phyloP scores from a whole-genome alignment of 2,329 filamentous ascomycete species.

The Fusarium sp. region DNA sequence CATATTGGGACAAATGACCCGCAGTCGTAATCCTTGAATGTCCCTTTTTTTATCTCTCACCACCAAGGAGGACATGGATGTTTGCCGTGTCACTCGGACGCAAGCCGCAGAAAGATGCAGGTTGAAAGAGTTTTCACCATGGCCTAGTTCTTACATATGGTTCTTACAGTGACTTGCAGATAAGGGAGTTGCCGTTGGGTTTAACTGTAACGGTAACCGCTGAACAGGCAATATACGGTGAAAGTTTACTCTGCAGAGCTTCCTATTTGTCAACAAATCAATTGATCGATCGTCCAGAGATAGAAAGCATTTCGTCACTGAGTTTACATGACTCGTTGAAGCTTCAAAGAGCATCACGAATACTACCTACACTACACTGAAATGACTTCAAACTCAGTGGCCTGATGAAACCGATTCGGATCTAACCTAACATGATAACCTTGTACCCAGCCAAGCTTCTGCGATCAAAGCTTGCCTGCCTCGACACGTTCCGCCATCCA shows the following conservation, averaged over 20 bases:
- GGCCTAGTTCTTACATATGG: neutral
- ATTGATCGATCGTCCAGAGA: neutral
- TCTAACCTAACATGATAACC: conserved; percentile 7
- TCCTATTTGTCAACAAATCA: neutral
- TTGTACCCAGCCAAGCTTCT: conserved; percentile 19
- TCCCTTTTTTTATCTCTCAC: conserved; percentile 29
- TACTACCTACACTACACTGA: neutral
- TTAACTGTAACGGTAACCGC: neutral
- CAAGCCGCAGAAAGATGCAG: neutral
- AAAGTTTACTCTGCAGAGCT: neutral
- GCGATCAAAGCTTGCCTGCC: conserved; percentile 22
- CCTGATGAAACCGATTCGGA: conserved; percentile 10
- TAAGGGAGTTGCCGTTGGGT: neutral
- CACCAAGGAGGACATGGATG: conserved; percentile 17
- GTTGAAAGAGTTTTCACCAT: conserved; percentile 7
- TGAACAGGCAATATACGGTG: neutral
- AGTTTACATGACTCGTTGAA: neutral
- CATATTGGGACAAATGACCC: conserved; percentile 32
- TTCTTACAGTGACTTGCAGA: neutral
- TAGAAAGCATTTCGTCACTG: neutral
- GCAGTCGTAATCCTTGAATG: conserved; percentile 30
- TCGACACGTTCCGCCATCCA: conserved; percentile 11
- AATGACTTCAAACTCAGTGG: neutral
- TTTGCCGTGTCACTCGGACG: neutral
- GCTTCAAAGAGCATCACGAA: neutral